These are phyloP conservation scores for Clarireedia homoeocarpa DNA, from an alignment of 2,329 filamentous ascomycete genomes.

Conservation along the genomic window DNA sequence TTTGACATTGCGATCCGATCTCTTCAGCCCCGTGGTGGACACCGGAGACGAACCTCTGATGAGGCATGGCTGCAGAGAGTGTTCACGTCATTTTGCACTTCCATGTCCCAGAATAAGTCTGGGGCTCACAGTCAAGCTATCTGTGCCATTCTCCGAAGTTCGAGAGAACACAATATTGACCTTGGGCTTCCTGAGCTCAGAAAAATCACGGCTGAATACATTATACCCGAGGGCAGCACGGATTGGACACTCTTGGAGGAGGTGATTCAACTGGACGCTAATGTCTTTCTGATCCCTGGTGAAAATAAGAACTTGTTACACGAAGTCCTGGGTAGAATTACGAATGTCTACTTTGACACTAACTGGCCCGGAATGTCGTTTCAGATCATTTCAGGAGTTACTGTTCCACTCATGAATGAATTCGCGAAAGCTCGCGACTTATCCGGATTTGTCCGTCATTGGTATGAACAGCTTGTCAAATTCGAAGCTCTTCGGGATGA, in stretches of 20 bases:
- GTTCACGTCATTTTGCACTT: conserved; percentile 31
- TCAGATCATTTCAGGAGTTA: conserved; percentile 28
- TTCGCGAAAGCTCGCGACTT: conserved; percentile 35
- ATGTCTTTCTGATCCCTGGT: conserved; percentile 36
- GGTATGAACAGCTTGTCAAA: conserved; percentile 28
- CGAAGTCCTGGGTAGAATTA: conserved; percentile 29
- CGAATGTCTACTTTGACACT: conserved; percentile 16
- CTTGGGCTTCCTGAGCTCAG: conserved; percentile 30
- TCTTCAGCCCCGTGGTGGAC: conserved; percentile 35
- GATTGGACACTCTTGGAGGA: conserved; percentile 36
- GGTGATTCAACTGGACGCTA: conserved; percentile 38
- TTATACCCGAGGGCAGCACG: conserved; percentile 18
- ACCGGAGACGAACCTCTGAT: conserved; percentile 38
- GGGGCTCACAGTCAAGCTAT: conserved; percentile 22
- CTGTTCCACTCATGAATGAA: conserved; percentile 35
- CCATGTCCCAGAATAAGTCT: conserved; percentile 17
- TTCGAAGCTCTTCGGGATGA: conserved; percentile 23
- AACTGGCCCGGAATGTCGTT: conserved; percentile 18
- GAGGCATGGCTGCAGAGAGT: conserved; percentile 41
- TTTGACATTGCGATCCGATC: conserved; percentile 39
- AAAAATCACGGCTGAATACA: conserved; percentile 27
- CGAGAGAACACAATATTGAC: conserved; percentile 29
- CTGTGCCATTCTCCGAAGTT: conserved; percentile 29
- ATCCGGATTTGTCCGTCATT: conserved; percentile 33
- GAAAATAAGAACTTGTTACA: conserved; percentile 25